Percentiles rank a stretch among this genome's conserved stretches.
These are phyloP conservation scores for Komagataella ulmi DNA, from an alignment of 805 yeast species.

Conservation along the genomic window DNA sequence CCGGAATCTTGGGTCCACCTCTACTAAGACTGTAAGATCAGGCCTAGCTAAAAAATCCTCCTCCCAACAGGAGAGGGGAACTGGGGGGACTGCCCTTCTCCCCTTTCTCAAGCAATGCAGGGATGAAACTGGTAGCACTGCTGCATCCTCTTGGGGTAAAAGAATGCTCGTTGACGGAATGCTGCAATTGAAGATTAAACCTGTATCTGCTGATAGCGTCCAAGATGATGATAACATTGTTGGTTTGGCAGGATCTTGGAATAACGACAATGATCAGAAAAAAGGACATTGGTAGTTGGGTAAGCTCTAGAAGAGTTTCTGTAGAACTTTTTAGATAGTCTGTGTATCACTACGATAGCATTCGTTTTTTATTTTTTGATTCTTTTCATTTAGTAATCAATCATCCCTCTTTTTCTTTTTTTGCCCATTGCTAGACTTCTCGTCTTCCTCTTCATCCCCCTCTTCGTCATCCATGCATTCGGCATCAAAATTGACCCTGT, in stretches of 20 bases:
- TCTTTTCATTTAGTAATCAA: neutral
- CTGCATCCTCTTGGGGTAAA: slow-evolving; percentile 88
- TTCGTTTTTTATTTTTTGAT: neutral
- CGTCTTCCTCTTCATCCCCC: slow-evolving; percentile 1
- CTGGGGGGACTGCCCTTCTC: slow-evolving; percentile 87
- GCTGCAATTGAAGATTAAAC: slow-evolving; percentile 10
- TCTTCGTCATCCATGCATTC: slow-evolving; percentile 1
- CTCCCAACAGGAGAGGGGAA: slow-evolving; percentile 52
- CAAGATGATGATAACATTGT: slow-evolving; percentile 3
- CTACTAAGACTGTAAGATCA: slow-evolving; percentile 41
- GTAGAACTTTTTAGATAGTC: neutral
- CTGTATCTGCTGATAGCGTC: neutral
- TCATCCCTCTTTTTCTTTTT: slow-evolving; percentile 1
- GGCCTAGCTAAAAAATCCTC: slow-evolving; percentile 43
- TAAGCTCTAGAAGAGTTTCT: neutral
- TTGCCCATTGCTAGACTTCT: neutral
- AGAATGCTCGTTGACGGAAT: slow-evolving; percentile 47
- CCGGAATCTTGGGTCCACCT: slow-evolving; percentile 32
- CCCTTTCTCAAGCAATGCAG: slow-evolving; percentile 92
- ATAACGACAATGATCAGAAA: slow-evolving; percentile 14
- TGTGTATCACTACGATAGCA: neutral
- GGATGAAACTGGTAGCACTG: slow-evolving; percentile 90
- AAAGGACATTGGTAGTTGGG: neutral
- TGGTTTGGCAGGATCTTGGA: slow-evolving; percentile 19
- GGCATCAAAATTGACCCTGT: neutral